A percentile compares a stretch with the other conserved stretches of the same genome.
Conservation (phyloP, 2,329 filamentous ascomycete species). For the Alternaria triticimaculans region DNA sequence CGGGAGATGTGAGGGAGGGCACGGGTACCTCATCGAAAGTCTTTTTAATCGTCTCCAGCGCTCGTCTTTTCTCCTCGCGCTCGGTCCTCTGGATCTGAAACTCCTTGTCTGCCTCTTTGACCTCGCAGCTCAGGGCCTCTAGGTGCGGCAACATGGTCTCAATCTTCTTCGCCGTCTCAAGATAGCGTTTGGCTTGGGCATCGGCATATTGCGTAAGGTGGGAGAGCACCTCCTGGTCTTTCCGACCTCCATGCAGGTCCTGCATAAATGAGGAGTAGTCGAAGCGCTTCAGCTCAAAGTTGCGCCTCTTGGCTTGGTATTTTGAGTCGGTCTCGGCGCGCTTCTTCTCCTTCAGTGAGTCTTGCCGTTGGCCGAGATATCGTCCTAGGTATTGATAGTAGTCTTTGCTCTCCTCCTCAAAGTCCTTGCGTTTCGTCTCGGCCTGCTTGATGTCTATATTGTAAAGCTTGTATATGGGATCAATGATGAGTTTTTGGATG, state of each 20-base stretch:
- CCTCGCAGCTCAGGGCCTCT: constrained; percentile 85
- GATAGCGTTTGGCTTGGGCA: constrained; percentile 82
- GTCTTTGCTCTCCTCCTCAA: constrained; percentile 98
- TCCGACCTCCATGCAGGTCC: constrained; percentile 97
- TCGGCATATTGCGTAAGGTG: constrained; percentile 94
- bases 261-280: constrained; percentile 99
- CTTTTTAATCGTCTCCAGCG: constrained; percentile 84
- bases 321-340: constrained; percentile 93
- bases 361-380: constrained; percentile 94
- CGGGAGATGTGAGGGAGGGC: constrained; percentile 28
- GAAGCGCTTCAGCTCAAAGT: constrained; percentile 96
- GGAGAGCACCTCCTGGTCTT: constrained; percentile 95
- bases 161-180: constrained; percentile 84
- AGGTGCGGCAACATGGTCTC: constrained; percentile 87
- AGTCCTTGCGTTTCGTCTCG: constrained; percentile 94
- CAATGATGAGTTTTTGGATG: constrained; percentile 91
- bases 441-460: constrained; percentile 97
- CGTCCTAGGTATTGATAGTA: constrained; percentile 95
- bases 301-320: constrained; percentile 90
- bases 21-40: constrained; percentile 42
- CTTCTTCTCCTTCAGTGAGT: constrained; percentile 97
- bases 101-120: constrained; percentile 93
- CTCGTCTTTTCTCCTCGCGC: constrained; percentile 89
- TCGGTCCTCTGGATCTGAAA: constrained; percentile 96
- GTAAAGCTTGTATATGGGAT: constrained; percentile 90